Base-by-base conservation (phyloP, 352 stramenopile species). In the Phytophthora citrophthora region DNA sequence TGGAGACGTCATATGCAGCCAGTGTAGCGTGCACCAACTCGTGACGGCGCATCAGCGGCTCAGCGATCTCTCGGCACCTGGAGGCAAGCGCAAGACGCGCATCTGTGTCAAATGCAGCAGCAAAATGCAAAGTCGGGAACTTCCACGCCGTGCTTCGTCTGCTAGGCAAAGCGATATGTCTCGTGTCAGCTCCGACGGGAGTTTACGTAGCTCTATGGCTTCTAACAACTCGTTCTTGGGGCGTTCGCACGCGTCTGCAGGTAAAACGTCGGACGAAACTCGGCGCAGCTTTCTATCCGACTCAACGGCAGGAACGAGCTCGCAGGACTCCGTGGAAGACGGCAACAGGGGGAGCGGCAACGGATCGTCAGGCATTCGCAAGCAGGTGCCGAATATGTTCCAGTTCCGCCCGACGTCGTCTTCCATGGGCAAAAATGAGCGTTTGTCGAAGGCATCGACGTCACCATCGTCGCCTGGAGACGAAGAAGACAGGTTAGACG, bases 61-160 rank as follows among this genome's bases (percentile, higher is more conserved):
- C 4, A 77, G 69, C 54, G 60, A 74, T 52, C 50, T 76, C 6
- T 67, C 54, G 5, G 50, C 61, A 12, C 64, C 70, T 7, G 76
- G 76, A n/a, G 84, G 81, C 32, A 90, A 89, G 63, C 78, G 79
- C 36, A 94, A 94, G 55, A 82, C 83, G 9, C 66, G 84, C 20
- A 91, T 94, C 40, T 94, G 86, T 47, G 67, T 89, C 44, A 83
- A 89, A 52, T 94, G 86, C 63, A 93, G 79, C 61, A 88, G 71
- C 56, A 81, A 74, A 18, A 77, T 89, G 56, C 68, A 85, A 50
- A 77, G 59, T 0, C 69, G 71, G 44, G 79, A 92, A 45, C 56
- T 90, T 27, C 81, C 83, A 23, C 79, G 83, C 9, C 73, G 81
- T 15, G 59, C 36, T 4, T 72, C 72, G 11, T 79, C 69, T 12